Evolutionary conservation across 2,329 filamentous ascomycete genomes (phyloP).

Genomic region (Talaromyces atroroseus): DNA sequence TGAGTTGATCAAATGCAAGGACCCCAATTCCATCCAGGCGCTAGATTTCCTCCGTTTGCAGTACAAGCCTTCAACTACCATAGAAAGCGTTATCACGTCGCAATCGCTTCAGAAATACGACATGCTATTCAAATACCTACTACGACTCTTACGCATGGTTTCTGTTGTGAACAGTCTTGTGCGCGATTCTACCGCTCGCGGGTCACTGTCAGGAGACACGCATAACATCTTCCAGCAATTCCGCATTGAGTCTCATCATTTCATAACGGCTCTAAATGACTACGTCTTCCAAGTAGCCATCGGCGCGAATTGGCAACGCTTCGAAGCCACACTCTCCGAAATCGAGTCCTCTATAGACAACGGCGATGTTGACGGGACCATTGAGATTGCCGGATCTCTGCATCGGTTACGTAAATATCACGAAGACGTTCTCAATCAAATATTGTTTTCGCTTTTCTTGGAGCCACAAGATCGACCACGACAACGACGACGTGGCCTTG

Average conservation of each 20-base stretch:
- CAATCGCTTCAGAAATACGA: slow-evolving; percentile 74
- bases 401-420: slow-evolving; percentile 64
- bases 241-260: slow-evolving; percentile 71
- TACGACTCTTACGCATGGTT: slow-evolving; percentile 72
- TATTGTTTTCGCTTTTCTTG: slow-evolving; percentile 67
- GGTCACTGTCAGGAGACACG: slow-evolving; percentile 28
- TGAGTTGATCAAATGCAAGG: slow-evolving; percentile 77
- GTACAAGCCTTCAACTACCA: slow-evolving; percentile 68
- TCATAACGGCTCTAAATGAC: slow-evolving; percentile 64
- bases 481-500: slow-evolving; percentile 44
- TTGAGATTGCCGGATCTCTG: slow-evolving; percentile 55
- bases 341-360: slow-evolving; percentile 55
- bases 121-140: slow-evolving; percentile 70
- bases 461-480: slow-evolving; percentile 49
- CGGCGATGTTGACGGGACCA: slow-evolving; percentile 41
- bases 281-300: slow-evolving; percentile 81
- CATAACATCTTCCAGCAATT: slow-evolving; percentile 54
- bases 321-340: slow-evolving; percentile 60
- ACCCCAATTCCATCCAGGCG: slow-evolving; percentile 76
- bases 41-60: slow-evolving; percentile 88
- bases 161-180: slow-evolving; percentile 66
- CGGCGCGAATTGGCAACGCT: slow-evolving; percentile 63
- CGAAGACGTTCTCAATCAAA: slow-evolving; percentile 66
- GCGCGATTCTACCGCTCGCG: slow-evolving; percentile 46
- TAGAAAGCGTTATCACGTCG: slow-evolving; percentile 68